Evolutionary conservation across 169 alveolate genomes (phyloP).

Genomic region (Babesia gibsoni): DNA sequence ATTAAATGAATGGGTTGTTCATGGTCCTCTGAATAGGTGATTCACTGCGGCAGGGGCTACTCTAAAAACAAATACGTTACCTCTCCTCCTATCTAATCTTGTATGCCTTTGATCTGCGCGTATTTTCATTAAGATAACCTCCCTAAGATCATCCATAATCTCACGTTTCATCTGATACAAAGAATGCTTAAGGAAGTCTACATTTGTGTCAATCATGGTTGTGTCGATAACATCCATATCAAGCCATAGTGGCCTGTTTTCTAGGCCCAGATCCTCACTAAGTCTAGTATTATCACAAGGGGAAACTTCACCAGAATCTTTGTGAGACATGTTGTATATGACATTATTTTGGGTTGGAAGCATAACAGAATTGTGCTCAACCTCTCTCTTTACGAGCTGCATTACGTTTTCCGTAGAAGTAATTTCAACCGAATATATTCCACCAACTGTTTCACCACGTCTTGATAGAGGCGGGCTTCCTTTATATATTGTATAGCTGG

Average conservation of each 20-base stretch:
- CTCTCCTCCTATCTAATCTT: conserved; percentile 83
- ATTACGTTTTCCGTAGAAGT: background rate
- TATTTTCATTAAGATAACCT: conserved; percentile 74
- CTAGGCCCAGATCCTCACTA: conserved; percentile 30
- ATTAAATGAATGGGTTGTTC: background rate
- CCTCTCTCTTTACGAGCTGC: background rate
- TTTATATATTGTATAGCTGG: conserved; percentile 17
- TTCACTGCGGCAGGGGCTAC: conserved; percentile 79
- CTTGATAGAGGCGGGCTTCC: background rate
- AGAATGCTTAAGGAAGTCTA: conserved; percentile 79
- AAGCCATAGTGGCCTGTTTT: conserved; percentile 68
- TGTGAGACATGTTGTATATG: background rate
- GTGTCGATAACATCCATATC: conserved; percentile 88
- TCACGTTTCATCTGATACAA: conserved; percentile 85
- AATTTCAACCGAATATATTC: background rate
- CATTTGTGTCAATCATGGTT: conserved; percentile 84
- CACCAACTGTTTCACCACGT: background rate
- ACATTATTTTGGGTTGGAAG: background rate
- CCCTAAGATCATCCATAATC: conserved; percentile 84
- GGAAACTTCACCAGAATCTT: background rate
- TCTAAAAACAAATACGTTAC: conserved; percentile 83
- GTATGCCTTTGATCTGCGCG: conserved; percentile 84
- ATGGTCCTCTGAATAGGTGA: conserved; percentile 19
- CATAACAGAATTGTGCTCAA: conserved; percentile 7
- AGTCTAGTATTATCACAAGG: background rate